Evolutionary conservation across 495 filamentous ascomycete genomes (phyloP).

Genomic region (Neurospora sp.): DNA sequence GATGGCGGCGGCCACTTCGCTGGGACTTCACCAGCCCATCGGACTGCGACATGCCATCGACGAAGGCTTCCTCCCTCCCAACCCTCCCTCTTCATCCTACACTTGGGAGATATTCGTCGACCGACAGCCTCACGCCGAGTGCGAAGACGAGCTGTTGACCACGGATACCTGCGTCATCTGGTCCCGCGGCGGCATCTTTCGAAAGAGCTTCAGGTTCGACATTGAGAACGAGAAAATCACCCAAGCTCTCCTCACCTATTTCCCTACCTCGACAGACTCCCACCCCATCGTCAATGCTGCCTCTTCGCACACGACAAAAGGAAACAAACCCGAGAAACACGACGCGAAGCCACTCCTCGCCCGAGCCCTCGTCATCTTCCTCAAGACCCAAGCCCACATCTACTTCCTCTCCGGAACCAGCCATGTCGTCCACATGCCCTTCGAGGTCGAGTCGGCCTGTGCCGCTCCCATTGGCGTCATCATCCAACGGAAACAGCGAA

Average conservation of each 20-base stretch:
- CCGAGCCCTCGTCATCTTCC: conserved; percentile 76
- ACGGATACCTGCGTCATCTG: conserved; percentile 80
- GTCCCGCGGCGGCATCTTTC: conserved; percentile 78
- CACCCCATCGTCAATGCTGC: conserved; percentile 2
- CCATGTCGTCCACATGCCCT: conserved; percentile 87
- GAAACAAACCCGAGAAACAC: background rate
- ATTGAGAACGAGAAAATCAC: conserved; percentile 74
- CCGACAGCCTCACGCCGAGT: conserved; percentile 32
- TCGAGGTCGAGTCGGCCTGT: conserved; percentile 83
- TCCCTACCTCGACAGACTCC: conserved; percentile 47
- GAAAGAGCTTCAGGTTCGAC: conserved; percentile 78
- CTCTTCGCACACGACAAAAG: background rate
- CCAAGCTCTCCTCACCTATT: conserved; percentile 77
- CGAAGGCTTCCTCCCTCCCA: conserved; percentile 63
- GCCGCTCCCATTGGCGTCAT: conserved; percentile 73
- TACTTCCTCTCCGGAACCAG: conserved; percentile 82
- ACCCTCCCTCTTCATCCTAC: conserved; percentile 59
- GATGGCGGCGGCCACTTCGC: conserved; percentile 82
- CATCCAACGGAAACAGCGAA: conserved; percentile 60
- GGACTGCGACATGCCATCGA: conserved; percentile 73
- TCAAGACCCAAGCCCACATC: conserved; percentile 88
- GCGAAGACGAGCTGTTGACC: conserved; percentile 77
- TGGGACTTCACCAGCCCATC: conserved; percentile 79
- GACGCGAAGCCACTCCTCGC: conserved; percentile 27
- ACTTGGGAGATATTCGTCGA: conserved; percentile 52